Base-by-base conservation (phyloP, 2,329 filamentous ascomycete genomes). In the Cladosporium sp. region DNA sequence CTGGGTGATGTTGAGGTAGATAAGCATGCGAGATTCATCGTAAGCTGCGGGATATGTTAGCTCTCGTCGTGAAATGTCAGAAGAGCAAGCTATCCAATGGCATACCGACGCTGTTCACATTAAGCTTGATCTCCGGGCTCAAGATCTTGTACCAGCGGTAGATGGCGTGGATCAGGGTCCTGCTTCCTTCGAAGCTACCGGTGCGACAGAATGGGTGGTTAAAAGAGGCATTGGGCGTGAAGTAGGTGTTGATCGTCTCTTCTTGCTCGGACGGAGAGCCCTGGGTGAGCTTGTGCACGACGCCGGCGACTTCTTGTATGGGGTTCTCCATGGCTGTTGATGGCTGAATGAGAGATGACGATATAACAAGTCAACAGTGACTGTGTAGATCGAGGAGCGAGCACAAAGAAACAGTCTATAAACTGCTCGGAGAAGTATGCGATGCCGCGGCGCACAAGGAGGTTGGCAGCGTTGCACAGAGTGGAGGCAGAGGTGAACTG, bases 91-190 rank as follows among this genome's bases (percentile, higher is more conserved):
- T 9, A 22, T 9, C 9, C 31, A 14, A 45, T 33, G 18, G 49
- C 55, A 22, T 57, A 81, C 79, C 79, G 14, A 83, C 70, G 31
- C 74, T 77, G 49, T 89, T 79, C 14, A 95, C 75, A 1, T 78
- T 72, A 10, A 92, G 71, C 41, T 84, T 77, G 58, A 93, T 87
- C 14, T 76, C 73, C 0, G 90, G 90, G 56, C 84, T 89, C 65
- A 95, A 75, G 58, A 92, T 86, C 64, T 89, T 88, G 70, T 95
- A 92, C 87, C 86, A 91, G 38, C 83, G 81, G 64, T 89, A 95
- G 53, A 95, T 84, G 60, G 78, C 76, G 44, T 79, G 72, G 14
- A 95, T 76, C 5, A 87, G 66, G 70, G 77, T 82, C 41, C 87
- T 77, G 9, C 86, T 91, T 57, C 84, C 80, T 9, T 72, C 63